Conservation (phyloP, 2,329 filamentous ascomycete genomes). For the Penicillium sumatraense region DNA sequence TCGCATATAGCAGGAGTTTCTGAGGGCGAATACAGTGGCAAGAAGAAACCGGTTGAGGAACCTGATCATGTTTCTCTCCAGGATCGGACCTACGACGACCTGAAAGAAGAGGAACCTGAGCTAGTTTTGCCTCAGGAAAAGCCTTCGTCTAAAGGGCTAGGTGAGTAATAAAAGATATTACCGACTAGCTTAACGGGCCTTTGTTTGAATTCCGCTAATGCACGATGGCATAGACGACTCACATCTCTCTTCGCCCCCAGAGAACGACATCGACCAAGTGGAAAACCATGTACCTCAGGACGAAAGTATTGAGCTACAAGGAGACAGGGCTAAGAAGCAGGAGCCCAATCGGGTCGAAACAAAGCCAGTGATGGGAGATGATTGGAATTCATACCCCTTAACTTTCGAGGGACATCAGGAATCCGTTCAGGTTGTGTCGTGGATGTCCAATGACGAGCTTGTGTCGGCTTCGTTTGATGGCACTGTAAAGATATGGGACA, state of each 20-base stretch:
- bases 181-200: neutral
- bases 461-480: neutral
- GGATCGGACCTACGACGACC: conserved; percentile 1
- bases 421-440: conserved; percentile 1
- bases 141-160: neutral
- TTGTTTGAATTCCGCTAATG: neutral
- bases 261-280: neutral
- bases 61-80: neutral
- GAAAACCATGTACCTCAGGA: neutral
- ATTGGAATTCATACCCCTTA: neutral
- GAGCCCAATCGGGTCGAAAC: neutral
- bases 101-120: neutral
- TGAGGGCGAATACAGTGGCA: neutral
- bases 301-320: neutral
- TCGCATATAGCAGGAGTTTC: neutral
- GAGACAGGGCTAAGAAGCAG: too few species aligned
- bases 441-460: neutral
- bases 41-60: neutral
- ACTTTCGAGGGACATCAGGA: neutral
- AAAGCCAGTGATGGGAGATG: neutral
- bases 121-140: neutral
- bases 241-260: neutral
- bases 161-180: neutral
- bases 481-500: neutral
- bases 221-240: neutral